These are phyloP conservation scores for Neopestalotiopsis sp. DNA, from an alignment of 2,329 filamentous ascomycete genomes.

Conservation along the genomic window DNA sequence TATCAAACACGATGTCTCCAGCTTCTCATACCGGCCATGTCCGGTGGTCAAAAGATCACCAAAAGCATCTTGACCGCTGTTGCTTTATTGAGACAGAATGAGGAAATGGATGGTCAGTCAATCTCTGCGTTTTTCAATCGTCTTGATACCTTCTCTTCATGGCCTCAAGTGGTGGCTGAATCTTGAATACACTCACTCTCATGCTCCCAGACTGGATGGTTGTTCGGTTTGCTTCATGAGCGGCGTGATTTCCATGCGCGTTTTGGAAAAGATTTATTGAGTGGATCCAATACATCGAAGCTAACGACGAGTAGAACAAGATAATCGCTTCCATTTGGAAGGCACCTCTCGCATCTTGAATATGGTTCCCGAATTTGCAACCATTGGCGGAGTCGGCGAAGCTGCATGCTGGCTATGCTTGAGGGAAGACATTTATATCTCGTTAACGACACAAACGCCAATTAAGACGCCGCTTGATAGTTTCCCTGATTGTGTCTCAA, in stretches of 20 bases:
- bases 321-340: conserved; percentile 13
- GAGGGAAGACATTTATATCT: conserved; percentile 13
- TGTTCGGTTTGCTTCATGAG: not conserved
- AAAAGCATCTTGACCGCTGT: conserved; percentile 9
- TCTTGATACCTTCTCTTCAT: not conserved
- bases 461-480: conserved; percentile 8
- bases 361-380: conserved; percentile 13
- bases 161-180: not conserved
- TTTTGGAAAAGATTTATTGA: not conserved
- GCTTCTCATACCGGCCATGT: conserved; percentile 15
- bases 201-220: not conserved
- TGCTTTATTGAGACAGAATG: conserved; percentile 14
- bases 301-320: conserved; percentile 8
- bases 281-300: not conserved
- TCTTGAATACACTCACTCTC: not conserved
- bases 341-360: conserved; percentile 13
- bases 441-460: conserved; percentile 8
- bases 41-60: conserved; percentile 5
- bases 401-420: conserved; percentile 13
- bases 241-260: not conserved
- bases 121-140: not conserved
- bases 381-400: conserved; percentile 8
- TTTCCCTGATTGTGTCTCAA: conserved; percentile 9
- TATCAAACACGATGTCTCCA: conserved; percentile 11
- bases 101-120: conserved; percentile 15